Percentiles rank a stretch among this genome's conserved stretches.
phyloP scores from a whole-genome alignment of 345 rosid species.

The Citrus unshiu region DNA sequence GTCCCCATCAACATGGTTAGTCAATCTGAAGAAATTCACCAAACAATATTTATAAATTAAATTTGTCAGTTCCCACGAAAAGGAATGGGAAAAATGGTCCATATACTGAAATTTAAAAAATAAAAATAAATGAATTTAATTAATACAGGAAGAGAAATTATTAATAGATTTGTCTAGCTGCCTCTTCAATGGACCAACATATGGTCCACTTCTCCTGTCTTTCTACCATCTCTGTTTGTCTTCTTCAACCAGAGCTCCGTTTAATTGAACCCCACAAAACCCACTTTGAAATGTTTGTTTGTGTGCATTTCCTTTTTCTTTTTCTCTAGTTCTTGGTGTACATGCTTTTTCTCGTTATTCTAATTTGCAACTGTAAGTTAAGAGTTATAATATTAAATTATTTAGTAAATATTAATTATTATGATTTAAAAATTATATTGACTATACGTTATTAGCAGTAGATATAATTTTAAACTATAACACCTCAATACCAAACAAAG shows the following conservation, averaged over 20 bases:
- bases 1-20: neutral
- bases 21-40: neutral
- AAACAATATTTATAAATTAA: neutral
- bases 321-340: neutral
- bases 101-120: neutral
- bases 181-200: neutral
- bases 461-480: too few species aligned
- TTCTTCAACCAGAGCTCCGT: neutral
- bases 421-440: too few species aligned
- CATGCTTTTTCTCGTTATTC: neutral
- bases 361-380: neutral
- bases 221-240: neutral
- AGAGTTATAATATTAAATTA: neutral
- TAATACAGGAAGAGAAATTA: neutral
- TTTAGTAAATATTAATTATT: too few species aligned
- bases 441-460: rapidly evolving
- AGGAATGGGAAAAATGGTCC: neutral
- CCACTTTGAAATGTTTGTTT: neutral
- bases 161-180: neutral
- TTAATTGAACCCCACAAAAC: neutral
- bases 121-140: neutral
- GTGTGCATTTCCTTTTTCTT: neutral
- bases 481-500: rapidly evolving
- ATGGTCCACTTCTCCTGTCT: neutral
- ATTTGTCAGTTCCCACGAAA: neutral